Evolutionary conservation across 805 yeast genomes (phyloP).

Genomic region (Metschnikowia hibisci): DNA sequence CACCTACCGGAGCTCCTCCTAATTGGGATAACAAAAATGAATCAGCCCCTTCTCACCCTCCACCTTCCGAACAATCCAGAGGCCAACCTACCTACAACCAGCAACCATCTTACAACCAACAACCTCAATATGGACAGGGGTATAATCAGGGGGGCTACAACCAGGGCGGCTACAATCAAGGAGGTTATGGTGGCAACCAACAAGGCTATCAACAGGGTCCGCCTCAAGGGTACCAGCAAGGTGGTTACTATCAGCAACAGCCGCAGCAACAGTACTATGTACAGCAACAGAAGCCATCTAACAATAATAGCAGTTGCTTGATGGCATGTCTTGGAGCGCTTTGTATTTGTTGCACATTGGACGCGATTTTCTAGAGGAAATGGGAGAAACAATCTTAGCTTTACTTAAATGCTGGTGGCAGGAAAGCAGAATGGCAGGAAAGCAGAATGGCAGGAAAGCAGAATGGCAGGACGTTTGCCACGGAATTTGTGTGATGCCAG

Average conservation of each 20-base stretch:
- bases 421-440: too few relatives aligned
- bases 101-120: conserved; percentile 15
- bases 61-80: conserved; percentile 18
- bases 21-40: conserved; percentile 20
- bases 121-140: conserved; percentile 15
- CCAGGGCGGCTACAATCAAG: conserved; percentile 14
- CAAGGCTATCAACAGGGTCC: conserved; percentile 20
- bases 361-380: conserved; percentile 21
- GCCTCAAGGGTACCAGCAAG: conserved; percentile 16
- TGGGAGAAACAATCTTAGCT: background rate
- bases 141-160: conserved; percentile 11
- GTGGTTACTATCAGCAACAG: conserved; percentile 37
- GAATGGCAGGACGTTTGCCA: too few relatives aligned
- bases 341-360: conserved; percentile 36
- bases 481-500: too few relatives aligned
- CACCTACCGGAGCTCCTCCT: conserved; percentile 30
- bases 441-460: too few relatives aligned
- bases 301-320: conserved; percentile 33
- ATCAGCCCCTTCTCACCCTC: conserved; percentile 12
- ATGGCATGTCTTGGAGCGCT: conserved; percentile 40
- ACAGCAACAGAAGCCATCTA: conserved; percentile 33
- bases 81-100: conserved; percentile 20
- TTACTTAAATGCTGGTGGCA: too few relatives aligned
- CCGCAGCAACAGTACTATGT: conserved; percentile 39
- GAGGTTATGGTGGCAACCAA: conserved; percentile 12